Conservation (phyloP, 2,329 filamentous ascomycete species). For the Ceratocystis cacaofunesta region DNA sequence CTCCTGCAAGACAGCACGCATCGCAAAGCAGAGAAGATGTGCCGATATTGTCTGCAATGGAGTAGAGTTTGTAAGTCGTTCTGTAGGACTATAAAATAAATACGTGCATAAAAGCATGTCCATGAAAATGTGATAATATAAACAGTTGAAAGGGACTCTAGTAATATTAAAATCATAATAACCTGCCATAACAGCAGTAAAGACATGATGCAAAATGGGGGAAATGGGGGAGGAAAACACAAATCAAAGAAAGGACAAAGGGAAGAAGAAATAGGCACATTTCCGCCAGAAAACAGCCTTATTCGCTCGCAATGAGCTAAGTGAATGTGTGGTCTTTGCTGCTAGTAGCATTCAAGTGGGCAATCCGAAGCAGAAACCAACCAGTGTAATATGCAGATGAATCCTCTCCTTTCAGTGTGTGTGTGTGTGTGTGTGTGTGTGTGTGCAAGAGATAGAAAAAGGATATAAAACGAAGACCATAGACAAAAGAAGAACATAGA, state of each 20-base stretch:
- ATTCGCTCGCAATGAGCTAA: background rate
- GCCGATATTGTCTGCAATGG: background rate
- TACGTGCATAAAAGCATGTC: background rate
- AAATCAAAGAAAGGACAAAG: background rate
- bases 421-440: background rate
- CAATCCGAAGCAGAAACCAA: background rate
- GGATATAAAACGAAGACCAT: constrained; percentile 1
- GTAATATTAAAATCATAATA: constrained; percentile 14
- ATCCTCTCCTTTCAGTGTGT: background rate
- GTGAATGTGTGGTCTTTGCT: background rate
- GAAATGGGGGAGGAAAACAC: constrained; percentile 2
- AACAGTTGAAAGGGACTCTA: constrained; percentile 6
- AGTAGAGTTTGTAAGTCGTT: background rate
- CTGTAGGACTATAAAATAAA: background rate
- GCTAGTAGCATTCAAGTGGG: background rate
- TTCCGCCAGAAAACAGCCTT: background rate
- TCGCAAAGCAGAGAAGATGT: background rate
- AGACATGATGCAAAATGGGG: constrained; percentile 7
- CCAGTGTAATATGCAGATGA: background rate
- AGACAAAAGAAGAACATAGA: background rate
- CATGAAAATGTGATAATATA: background rate
- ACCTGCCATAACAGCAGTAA: constrained; percentile 5
- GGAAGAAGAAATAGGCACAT: background rate
- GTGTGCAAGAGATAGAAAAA: background rate
- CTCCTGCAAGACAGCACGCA: background rate